Base-by-base conservation (phyloP, 2,329 filamentous ascomycete genomes). In the Scedosporium apiospermum region DNA sequence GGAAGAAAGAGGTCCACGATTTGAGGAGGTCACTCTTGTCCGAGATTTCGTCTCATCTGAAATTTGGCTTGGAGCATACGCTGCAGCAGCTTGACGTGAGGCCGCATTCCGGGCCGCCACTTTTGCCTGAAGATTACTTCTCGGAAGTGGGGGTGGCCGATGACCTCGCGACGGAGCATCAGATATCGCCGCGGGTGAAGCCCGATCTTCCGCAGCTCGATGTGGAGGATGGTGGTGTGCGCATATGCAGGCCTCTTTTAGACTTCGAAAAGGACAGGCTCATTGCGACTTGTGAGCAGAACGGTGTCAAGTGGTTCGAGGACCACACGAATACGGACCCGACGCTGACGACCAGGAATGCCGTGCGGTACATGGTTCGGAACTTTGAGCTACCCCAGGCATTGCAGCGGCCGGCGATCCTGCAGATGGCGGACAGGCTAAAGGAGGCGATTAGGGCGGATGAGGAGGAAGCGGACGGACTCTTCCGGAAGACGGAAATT, bases 251-350 rank as follows among this genome's bases (percentile, higher is more conserved):
- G 6, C 91, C 91, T 3, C 74, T 95, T 58, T 76, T 96, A 6
- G 72, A 72, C 7, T 91, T 93, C 69, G 77, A 81, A 64, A 96
- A 98, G 75, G 80, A 84, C 60, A 79, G 87, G 42, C 79, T 97
- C n/a, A 80, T 88, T 53, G 84, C 85, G 1, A 92, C 90, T 0
- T 97, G 93, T 69, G 73, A 87, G 65, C 78, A 82, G n/a, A 82
- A 87, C 66, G 74, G 79, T 0, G 76, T 96, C 9, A 75, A 77
- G 0, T 98, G 91, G 89, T 90, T 91, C 65, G 90, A 95, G 71
- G 95, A 99, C 71, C 76, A 79, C 51, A 97, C 93, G 1, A 99
- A 99, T 70, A 73, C 79, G 16, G 89, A 97, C 68, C 81, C 79
- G 7, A 91, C 87, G 0, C 75, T 96, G 64, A 96, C 95, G 0